Evolutionary conservation across 1,284 basidiomycete species (phyloP), one percentile per base, ranked within the genome.

Genomic region (Volvariella surrecta): DNA sequence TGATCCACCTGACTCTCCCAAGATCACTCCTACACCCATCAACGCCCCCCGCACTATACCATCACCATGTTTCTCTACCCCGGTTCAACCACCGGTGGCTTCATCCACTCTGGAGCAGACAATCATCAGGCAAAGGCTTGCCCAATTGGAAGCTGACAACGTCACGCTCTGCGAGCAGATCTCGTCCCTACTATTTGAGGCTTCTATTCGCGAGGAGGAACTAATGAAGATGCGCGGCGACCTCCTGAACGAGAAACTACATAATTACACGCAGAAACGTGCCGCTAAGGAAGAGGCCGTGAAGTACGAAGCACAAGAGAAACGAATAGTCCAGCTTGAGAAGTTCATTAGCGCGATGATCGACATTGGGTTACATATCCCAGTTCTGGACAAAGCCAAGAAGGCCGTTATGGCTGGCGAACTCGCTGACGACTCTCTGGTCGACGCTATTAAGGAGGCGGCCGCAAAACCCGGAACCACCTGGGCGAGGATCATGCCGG

Each of bases 381-480:
- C 44, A 2, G 44, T 38, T 19, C 32, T 45, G 3, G 31, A 18
- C n/a, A 16, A 34, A 16, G 44, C 44, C 13, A 30, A 35, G 13
- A 10, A 42, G 7, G 15, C 21, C 39, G n/a, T 45, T n/a, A 16
- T 35, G 11, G 39, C 30, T 17, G 44, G 44, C 4, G 20, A 6
- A 4, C 15, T 11, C 11, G 40, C 44, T 3, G 40, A 42, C 24
- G 53, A 61, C 16, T 64, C 69, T 1, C 55, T 73, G 8, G 61
- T 73, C 20, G 49, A 58, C 15, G 63, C 70, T 3, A 67, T 74
- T 51, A 58, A 58, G 47, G 54, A 59, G 17, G 65, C 63, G n/a
- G 53, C 64, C 3, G 54, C 60, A 32, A 52, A 60, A 45, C 56
- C 63, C 17, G 58, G 52, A 40, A 59, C 63, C 47, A 55, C 63